Conservation (phyloP, 306 rosid species). For the Styphnolobium japonicum region DNA sequence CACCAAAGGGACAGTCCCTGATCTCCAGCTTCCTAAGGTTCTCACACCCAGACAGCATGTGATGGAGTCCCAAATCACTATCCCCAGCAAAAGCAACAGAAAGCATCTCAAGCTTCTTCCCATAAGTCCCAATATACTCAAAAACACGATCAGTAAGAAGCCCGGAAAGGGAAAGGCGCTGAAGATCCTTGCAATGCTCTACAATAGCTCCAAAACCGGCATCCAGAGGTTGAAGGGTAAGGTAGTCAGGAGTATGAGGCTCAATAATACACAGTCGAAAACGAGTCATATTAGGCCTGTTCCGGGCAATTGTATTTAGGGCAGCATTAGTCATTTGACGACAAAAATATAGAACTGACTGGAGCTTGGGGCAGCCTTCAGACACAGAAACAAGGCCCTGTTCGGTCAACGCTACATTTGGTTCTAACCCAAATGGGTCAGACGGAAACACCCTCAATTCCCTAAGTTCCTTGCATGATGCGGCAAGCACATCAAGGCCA, state of each 20-base stretch:
- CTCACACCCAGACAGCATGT: conserved; percentile 86
- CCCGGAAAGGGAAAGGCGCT: conserved; percentile 87
- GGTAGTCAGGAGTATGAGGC: conserved; percentile 74
- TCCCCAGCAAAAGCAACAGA: conserved; percentile 97
- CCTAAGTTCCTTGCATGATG: conserved; percentile 77
- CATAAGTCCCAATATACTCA: conserved; percentile 69
- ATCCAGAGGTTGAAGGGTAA: conserved; percentile 70
- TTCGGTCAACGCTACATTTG: conserved; percentile 82
- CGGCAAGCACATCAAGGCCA: conserved; percentile 82
- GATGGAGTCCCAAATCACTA: conserved; percentile 90
- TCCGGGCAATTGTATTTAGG: conserved; percentile 69
- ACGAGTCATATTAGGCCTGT: conserved; percentile 78
- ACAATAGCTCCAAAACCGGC: conserved; percentile 95
- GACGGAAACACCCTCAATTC: conserved; percentile 96
- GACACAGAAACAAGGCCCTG: conserved; percentile 87
- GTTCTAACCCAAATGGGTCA: conserved; percentile 65
- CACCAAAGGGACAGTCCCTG: conserved; percentile 98
- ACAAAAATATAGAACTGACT: conserved; percentile 90
- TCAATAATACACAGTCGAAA: conserved; percentile 93
- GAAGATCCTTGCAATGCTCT: conserved; percentile 91
- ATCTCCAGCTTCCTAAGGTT: conserved; percentile 95
- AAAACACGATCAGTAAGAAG: conserved; percentile 82
- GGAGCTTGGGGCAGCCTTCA: conserved; percentile 94
- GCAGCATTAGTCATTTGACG: conserved; percentile 95
- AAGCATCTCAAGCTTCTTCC: conserved; percentile 93